Conservation (phyloP, 1,284 basidiomycete species). For the Puccinia polysora region DNA sequence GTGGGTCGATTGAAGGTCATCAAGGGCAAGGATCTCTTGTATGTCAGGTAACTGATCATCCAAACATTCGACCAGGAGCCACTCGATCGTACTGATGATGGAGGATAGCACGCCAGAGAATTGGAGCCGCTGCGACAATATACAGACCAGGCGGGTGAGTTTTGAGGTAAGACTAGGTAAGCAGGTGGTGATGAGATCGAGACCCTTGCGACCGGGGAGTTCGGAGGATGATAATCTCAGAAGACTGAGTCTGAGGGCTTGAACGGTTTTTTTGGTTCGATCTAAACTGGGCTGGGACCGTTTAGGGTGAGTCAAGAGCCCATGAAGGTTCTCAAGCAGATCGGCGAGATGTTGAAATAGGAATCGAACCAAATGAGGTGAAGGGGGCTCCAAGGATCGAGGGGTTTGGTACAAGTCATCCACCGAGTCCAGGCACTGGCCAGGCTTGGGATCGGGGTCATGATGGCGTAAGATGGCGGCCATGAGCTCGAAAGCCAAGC, state of each 20-base stretch:
- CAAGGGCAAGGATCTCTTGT: neutral
- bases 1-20: neutral
- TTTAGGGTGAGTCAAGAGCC: neutral
- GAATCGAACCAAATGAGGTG: slow-evolving; percentile 2
- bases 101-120: slow-evolving; percentile 4
- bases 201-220: neutral
- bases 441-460: neutral
- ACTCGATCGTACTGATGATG: slow-evolving; percentile 8
- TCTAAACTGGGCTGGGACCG: slow-evolving; percentile 8
- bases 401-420: slow-evolving; percentile 19
- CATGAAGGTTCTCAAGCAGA: slow-evolving; percentile 8
- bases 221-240: slow-evolving; percentile 18
- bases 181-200: slow-evolving; percentile 19
- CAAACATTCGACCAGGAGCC: slow-evolving; percentile 22
- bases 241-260: neutral
- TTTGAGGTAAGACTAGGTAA: slow-evolving; percentile 21
- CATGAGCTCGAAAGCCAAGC: neutral
- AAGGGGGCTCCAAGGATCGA: neutral
- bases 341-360: slow-evolving; percentile 24
- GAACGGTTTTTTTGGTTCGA: neutral
- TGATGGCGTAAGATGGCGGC: neutral
- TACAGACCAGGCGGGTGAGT: slow-evolving; percentile 16
- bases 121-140: slow-evolving; percentile 1
- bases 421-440: neutral
- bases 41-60: slow-evolving; percentile 23